A percentile compares a stretch with the other conserved stretches of the same genome.
phyloP scores from a whole-genome alignment of 441 rosid species.

The Macaranga tanarius region DNA sequence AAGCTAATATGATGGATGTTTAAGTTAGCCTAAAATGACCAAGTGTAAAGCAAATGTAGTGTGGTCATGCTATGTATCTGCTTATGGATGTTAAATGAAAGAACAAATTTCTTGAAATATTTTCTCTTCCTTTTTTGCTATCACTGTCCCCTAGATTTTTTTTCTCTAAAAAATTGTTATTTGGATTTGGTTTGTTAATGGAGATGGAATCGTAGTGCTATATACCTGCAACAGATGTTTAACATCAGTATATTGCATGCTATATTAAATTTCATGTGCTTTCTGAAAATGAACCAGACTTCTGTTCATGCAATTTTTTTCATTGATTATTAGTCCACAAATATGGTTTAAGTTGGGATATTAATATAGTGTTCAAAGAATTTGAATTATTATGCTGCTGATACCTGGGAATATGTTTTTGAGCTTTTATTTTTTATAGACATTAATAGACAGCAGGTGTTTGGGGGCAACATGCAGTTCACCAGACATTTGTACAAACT shows the following conservation, averaged over 20 bases:
- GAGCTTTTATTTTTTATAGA: no score
- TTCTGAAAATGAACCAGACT: background rate
- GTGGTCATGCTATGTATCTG: no score
- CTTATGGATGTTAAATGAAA: no score
- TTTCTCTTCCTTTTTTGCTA: conserved; percentile 7
- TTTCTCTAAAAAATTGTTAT: background rate
- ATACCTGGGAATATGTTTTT: no score
- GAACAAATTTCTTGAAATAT: conserved; percentile 9
- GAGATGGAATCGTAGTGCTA: conserved; percentile 14
- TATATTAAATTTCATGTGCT: background rate
- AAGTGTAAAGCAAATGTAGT: no score
- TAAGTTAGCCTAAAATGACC: no score
- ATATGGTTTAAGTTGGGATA: no score
- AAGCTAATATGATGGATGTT: no score
- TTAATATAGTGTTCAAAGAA: no score
- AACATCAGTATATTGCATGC: background rate
- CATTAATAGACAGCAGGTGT: no score
- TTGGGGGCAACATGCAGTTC: background rate
- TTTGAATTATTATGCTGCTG: no score
- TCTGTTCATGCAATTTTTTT: background rate
- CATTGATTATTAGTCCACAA: no score
- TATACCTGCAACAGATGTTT: background rate
- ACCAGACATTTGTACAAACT: background rate
- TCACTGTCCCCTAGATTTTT: background rate
- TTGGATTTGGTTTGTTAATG: background rate